These are phyloP conservation scores for Lactarius sanguifluus DNA, from an alignment of 768 basidiomycete genomes.

Conservation along the genomic window DNA sequence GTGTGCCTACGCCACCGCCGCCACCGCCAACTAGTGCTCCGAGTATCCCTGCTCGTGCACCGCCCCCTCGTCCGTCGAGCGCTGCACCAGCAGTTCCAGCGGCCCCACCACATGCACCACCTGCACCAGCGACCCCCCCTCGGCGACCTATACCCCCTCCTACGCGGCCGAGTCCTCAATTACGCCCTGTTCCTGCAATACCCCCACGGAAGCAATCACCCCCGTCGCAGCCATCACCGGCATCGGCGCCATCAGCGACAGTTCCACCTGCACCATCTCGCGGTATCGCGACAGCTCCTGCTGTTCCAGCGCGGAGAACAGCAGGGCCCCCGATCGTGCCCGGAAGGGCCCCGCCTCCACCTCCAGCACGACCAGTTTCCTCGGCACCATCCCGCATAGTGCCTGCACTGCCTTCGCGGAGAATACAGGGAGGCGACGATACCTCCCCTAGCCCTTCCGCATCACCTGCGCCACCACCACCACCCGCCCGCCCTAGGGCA, in stretches of 20 bases:
- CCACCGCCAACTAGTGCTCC: slow-evolving; percentile 30
- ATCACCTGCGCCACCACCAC: slow-evolving; percentile 30
- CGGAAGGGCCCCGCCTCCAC: slow-evolving; percentile 25
- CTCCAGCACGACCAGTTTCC: slow-evolving; percentile 25
- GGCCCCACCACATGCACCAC: slow-evolving; percentile 28
- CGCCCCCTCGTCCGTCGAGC: slow-evolving; percentile 40
- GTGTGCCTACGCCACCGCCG: slow-evolving; percentile 23
- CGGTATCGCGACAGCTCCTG: slow-evolving; percentile 3
- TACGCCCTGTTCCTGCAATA: slow-evolving; percentile 32
- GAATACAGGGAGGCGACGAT: slow-evolving; percentile 4
- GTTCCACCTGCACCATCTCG: slow-evolving; percentile 28
- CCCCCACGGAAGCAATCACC: slow-evolving; percentile 30
- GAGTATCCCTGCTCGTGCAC: slow-evolving; percentile 27
- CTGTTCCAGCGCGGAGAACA: slow-evolving; percentile 27
- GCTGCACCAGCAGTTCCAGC: slow-evolving; percentile 35
- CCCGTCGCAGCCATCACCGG: slow-evolving; percentile 28
- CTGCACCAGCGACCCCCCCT: slow-evolving; percentile 41
- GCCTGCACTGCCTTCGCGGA: slow-evolving; percentile 20
- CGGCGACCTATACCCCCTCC: slow-evolving; percentile 38
- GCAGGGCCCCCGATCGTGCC: slow-evolving; percentile 17
- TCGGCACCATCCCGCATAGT: slow-evolving; percentile 25
- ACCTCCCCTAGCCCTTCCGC: slow-evolving; percentile 3
- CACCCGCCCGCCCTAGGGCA: slow-evolving; percentile 34
- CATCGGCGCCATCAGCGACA: slow-evolving; percentile 7
- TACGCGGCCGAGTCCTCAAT: slow-evolving; percentile 36